Base-by-base conservation (phyloP, 495 filamentous ascomycete genomes). In the Aspergillus haitiensis region DNA sequence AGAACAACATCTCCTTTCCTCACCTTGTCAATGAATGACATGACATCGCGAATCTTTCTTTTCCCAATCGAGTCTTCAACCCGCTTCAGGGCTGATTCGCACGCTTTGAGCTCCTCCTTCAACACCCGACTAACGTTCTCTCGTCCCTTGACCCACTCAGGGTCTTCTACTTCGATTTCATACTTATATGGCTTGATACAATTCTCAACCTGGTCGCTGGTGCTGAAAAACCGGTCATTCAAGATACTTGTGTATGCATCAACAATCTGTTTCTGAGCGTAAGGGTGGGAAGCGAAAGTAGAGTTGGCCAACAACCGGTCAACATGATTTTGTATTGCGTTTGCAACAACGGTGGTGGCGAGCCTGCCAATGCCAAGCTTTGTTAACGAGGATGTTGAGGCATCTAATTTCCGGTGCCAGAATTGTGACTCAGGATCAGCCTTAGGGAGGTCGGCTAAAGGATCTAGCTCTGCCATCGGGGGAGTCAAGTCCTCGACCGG, bases 141-240 rank as follows among this genome's bases (percentile, higher is more conserved):
- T 58, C 92, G 77, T 1, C 91, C 92, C 58, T 88, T 84, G 6
- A 78, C 72, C 94, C 94, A 99, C 70, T 98, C 95, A 6, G 84
- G 77, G 18, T 91, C 88, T 62, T 96, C 89, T 48, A 98, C 86
- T 68, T 99, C 94, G 50, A 98, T 94, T 58, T 97, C 91, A 64
- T 88, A 98, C 69, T 98, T 99, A 78, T 92, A 99, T 2, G 94
- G 94, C 70, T 99, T 99, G 78, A 99, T 93, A 69, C 94, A 98
- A 67, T 97, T 97, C 72, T 99, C 94, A n/a, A 99, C 92, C 70
- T 97, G 93, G 68, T 99, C 94, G 63, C 88, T 91, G 3, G 95
- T 98, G 68, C 91, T 92, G 75, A 96, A 97, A 64, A 95, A 96
- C 2, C 93, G 86, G 59, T 99, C 94, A 60, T 92, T 94, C 13